Percentiles rank a stretch among this genome's conserved stretches.
Evolutionary conservation across 2,329 filamentous ascomycete species (phyloP).

Genomic region (Epichloe baconii): DNA sequence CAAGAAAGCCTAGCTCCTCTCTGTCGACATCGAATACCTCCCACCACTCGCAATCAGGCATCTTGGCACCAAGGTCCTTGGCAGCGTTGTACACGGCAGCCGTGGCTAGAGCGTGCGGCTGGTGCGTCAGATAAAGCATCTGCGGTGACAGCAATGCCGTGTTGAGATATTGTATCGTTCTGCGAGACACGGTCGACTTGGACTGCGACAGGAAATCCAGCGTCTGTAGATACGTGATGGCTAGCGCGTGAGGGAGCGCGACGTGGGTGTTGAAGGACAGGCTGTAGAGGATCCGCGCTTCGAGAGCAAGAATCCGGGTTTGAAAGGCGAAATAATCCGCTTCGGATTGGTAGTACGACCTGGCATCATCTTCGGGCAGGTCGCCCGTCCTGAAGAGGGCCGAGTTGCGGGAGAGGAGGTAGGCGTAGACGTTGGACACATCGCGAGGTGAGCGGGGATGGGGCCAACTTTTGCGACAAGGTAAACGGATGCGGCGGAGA

Average conservation of each 20-base stretch:
- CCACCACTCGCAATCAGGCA: constrained; percentile 88
- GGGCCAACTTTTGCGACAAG: constrained; percentile 73
- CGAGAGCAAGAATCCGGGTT: constrained; percentile 53
- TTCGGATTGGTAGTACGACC: constrained; percentile 59
- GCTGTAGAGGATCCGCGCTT: constrained; percentile 62
- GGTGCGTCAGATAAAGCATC: constrained; percentile 81
- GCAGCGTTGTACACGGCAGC: constrained; percentile 86
- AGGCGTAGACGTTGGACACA: constrained; percentile 72
- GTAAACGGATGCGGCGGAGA: constrained; percentile 71
- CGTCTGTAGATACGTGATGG: constrained; percentile 84
- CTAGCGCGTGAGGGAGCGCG: constrained; percentile 71
- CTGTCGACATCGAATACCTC: constrained; percentile 93
- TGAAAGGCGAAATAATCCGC: constrained; percentile 54
- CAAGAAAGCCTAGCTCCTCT: constrained; percentile 86
- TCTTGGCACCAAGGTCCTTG: constrained; percentile 58
- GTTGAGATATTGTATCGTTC: constrained; percentile 70
- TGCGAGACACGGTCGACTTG: constrained; percentile 43
- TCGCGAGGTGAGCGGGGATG: constrained; percentile 61
- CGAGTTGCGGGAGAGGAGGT: constrained; percentile 54
- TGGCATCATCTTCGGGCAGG: constrained; percentile 27
- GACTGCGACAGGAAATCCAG: constrained; percentile 50
- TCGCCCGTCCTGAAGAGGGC: constrained; percentile 34
- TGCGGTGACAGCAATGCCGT: constrained; percentile 76
- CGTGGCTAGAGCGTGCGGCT: constrained; percentile 72
- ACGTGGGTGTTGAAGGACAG: constrained; percentile 78